A percentile compares a stretch with the other conserved stretches of the same genome.
Evolutionary conservation across 805 yeast species (phyloP).

Genomic region (Ogataea paradorogensis): DNA sequence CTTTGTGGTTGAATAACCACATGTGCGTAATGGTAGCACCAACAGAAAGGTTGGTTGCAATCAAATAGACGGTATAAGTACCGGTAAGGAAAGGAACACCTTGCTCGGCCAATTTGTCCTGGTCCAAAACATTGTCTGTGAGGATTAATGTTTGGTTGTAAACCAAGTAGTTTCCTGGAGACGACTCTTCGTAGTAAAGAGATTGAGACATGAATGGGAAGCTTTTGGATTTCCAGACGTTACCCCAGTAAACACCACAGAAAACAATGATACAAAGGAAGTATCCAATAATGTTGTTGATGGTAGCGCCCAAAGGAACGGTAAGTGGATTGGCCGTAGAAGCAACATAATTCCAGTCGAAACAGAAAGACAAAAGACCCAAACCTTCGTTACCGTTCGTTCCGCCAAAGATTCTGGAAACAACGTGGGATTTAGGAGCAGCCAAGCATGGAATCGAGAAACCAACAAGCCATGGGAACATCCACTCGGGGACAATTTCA

Average conservation of each 20-base stretch:
- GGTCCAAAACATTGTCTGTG: conserved; percentile 24
- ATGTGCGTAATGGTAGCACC: conserved; percentile 35
- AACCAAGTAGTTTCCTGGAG: conserved; percentile 25
- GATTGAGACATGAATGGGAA: conserved; percentile 36
- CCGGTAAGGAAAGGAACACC: conserved; percentile 34
- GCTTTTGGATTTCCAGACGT: conserved; percentile 33
- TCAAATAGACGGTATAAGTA: conserved; percentile 31
- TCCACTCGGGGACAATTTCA: conserved; percentile 34
- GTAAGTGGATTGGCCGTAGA: conserved; percentile 30
- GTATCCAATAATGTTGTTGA: conserved; percentile 31
- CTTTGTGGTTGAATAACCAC: conserved; percentile 29
- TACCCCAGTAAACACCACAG: conserved; percentile 33
- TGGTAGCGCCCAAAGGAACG: conserved; percentile 28
- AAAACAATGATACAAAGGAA: conserved; percentile 27
- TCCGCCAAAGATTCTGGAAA: conserved; percentile 34
- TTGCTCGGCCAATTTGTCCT: conserved; percentile 22
- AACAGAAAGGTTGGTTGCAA: conserved; percentile 33
- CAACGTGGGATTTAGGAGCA: conserved; percentile 26
- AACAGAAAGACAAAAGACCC: conserved; percentile 29
- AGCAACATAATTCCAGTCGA: conserved; percentile 35
- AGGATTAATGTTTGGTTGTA: conserved; percentile 32
- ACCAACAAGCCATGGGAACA: conserved; percentile 30
- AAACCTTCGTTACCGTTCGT: conserved; percentile 34
- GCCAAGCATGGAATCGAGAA: conserved; percentile 31
- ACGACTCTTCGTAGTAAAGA: conserved; percentile 27